A percentile compares a stretch with the other conserved stretches of the same genome.
Conservation (phyloP, 768 basidiomycete species). For the Chalciporus chontae region DNA sequence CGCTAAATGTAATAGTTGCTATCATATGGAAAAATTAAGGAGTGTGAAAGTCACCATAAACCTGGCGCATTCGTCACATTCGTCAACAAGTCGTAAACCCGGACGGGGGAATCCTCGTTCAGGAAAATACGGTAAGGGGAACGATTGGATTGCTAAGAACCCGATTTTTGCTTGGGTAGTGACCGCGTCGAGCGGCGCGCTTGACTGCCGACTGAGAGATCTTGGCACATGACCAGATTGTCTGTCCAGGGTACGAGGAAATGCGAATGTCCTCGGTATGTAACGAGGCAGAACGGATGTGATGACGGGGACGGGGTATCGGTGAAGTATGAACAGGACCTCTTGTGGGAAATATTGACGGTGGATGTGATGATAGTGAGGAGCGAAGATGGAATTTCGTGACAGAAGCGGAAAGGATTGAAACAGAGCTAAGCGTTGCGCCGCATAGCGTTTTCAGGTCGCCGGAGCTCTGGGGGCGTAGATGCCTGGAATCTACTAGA, state of each 20-base stretch:
- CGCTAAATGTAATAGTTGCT: background rate
- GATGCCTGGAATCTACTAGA: constrained; percentile 17
- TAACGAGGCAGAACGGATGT: constrained; percentile 4
- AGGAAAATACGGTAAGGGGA: constrained; percentile 7
- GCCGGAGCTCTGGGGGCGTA: background rate
- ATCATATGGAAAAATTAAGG: constrained; percentile 9
- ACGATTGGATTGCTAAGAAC: constrained; percentile 21
- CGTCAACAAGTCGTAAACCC: constrained; percentile 10
- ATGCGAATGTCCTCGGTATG: constrained; percentile 2
- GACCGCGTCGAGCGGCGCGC: constrained; percentile 25
- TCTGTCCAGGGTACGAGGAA: constrained; percentile 7
- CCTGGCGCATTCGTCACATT: background rate
- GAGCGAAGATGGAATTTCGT: constrained; percentile 8
- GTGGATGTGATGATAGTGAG: constrained; percentile 9
- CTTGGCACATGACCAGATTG: constrained; percentile 32
- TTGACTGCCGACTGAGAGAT: constrained; percentile 26
- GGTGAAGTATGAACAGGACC: constrained; percentile 2
- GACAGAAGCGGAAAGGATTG: constrained; percentile 16
- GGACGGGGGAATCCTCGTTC: background rate
- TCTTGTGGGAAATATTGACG: constrained; percentile 4
- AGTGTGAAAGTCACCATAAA: constrained; percentile 7
- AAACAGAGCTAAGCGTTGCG: constrained; percentile 20
- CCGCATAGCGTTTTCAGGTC: constrained; percentile 19
- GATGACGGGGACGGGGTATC: constrained; percentile 11
- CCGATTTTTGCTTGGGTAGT: constrained; percentile 14